Percentiles rank a stretch among this genome's conserved stretches.
phyloP scores from a whole-genome alignment of 352 stramenopile species.

The Thalassiosira exigua region DNA sequence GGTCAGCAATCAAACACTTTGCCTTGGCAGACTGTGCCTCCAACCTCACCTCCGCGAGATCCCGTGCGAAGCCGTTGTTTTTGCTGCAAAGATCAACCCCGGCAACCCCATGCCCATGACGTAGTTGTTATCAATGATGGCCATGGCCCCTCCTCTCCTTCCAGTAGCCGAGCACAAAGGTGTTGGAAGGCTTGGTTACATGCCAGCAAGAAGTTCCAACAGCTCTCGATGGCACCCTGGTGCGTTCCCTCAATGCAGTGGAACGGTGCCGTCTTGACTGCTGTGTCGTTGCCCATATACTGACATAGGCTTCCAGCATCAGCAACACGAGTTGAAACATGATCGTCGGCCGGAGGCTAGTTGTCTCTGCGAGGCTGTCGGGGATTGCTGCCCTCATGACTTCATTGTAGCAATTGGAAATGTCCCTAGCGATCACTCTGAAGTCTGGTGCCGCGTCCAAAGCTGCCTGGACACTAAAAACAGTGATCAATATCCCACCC shows the following conservation, averaged over 20 bases:
- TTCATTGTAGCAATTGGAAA: conserved; percentile 20
- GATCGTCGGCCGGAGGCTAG: neutral
- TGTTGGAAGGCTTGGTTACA: conserved; percentile 8
- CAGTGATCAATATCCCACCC: conserved; percentile 20
- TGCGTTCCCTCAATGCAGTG: neutral
- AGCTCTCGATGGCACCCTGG: conserved; percentile 12
- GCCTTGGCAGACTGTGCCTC: conserved; percentile 11
- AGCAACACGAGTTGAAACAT: conserved; percentile 1
- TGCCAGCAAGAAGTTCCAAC: neutral
- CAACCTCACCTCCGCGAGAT: conserved; percentile 2
- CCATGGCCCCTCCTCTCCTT: conserved; percentile 11
- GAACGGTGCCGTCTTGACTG: conserved; percentile 10
- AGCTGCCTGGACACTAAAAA: conserved; percentile 16
- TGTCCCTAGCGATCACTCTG: neutral
- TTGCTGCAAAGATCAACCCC: neutral
- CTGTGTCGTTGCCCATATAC: conserved; percentile 25
- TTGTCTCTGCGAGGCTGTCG: neutral
- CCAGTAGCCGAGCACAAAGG: neutral
- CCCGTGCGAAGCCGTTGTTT: neutral
- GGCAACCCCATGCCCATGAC: neutral
- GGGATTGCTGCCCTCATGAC: neutral
- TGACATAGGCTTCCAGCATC: conserved; percentile 7
- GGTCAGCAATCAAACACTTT: conserved; percentile 15
- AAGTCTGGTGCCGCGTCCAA: conserved; percentile 5
- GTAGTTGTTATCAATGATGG: conserved; percentile 39